Conservation (phyloP, 768 basidiomycete species). For the Calvatia gigantea region DNA sequence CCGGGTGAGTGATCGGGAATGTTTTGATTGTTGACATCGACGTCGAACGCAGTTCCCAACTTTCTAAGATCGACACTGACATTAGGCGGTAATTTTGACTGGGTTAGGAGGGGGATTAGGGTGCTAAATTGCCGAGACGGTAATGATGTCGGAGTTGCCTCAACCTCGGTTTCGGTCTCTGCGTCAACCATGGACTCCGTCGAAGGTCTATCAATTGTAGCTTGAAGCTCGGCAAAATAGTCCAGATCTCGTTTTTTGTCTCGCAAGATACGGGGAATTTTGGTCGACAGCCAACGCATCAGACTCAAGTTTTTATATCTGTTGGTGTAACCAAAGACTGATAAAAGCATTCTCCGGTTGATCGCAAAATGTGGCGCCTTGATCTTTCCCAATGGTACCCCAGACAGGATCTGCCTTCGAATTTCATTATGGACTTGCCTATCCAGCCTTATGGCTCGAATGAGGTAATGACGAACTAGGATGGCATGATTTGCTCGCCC, state of each 20-base stretch:
- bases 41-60: conserved; percentile 23
- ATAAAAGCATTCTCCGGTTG: conserved; percentile 51
- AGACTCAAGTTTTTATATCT: conserved; percentile 54
- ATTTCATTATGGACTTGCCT: conserved; percentile 27
- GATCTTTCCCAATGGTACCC: conserved; percentile 30
- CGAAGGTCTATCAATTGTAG: conserved; percentile 9
- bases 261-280: conserved; percentile 40
- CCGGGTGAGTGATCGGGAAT: conserved; percentile 18
- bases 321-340: conserved; percentile 58
- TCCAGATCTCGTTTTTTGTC: conserved; percentile 46
- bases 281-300: conserved; percentile 55
- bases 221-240: conserved; percentile 35
- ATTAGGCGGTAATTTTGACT: conserved; percentile 3
- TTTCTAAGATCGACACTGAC: neutral
- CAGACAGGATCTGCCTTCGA: conserved; percentile 21
- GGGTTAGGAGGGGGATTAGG: conserved; percentile 4
- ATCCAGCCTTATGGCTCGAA: conserved; percentile 49
- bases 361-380: conserved; percentile 51
- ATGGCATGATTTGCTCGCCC: conserved; percentile 42
- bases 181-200: neutral
- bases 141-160: conserved; percentile 2
- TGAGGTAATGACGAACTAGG: conserved; percentile 65
- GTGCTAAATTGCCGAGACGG: neutral
- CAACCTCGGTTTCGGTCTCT: conserved; percentile 13
- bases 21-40: conserved; percentile 29